These are phyloP conservation scores for Huntiella decipiens DNA, from an alignment of 2,329 filamentous ascomycete species.

Conservation along the genomic window DNA sequence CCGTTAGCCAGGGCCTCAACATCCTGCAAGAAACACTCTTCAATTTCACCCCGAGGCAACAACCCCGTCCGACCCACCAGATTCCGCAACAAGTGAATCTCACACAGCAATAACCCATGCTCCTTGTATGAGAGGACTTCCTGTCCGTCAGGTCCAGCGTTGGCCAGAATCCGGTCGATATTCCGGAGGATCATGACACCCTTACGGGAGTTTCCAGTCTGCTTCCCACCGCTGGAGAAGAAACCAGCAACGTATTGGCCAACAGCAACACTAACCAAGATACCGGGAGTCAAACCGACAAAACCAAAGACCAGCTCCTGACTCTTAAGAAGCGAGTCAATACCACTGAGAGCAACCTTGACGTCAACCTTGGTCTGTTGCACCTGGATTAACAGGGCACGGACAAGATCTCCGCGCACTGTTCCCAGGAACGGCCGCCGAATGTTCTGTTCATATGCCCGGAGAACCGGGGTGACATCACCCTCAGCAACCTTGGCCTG, in stretches of 20 bases:
- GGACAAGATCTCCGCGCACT: constrained; percentile 67
- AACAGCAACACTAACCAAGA: constrained; percentile 66
- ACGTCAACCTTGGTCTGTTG: constrained; percentile 99
- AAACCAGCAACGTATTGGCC: constrained; percentile 51
- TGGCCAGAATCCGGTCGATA: constrained; percentile 62
- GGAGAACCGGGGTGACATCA: constrained; percentile 79
- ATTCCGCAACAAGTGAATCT: constrained; percentile 65
- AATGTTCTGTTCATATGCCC: constrained; percentile 79
- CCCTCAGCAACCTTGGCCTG: constrained; percentile 69
- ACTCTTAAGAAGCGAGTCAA: constrained; percentile 83
- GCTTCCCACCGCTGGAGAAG: constrained; percentile 50
- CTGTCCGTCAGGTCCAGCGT: constrained; percentile 49
- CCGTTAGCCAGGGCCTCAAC: constrained; percentile 71
- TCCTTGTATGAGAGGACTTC: constrained; percentile 77
- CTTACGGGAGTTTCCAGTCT: constrained; percentile 45
- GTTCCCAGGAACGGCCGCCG: constrained; percentile 66
- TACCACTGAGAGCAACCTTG: constrained; percentile 87
- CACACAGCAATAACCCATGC: constrained; percentile 74
- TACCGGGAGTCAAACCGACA: constrained; percentile 76
- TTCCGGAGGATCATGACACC: constrained; percentile 67
- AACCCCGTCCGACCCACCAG: constrained; percentile 32
- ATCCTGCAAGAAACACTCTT: constrained; percentile 76
- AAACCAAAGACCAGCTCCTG: constrained; percentile 98
- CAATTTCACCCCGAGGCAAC: constrained; percentile 54
- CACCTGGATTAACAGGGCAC: constrained; percentile 83